Evolutionary conservation across 1,139 yeast genomes (phyloP).

Genomic region (Nakaseomyces nivariensis): DNA sequence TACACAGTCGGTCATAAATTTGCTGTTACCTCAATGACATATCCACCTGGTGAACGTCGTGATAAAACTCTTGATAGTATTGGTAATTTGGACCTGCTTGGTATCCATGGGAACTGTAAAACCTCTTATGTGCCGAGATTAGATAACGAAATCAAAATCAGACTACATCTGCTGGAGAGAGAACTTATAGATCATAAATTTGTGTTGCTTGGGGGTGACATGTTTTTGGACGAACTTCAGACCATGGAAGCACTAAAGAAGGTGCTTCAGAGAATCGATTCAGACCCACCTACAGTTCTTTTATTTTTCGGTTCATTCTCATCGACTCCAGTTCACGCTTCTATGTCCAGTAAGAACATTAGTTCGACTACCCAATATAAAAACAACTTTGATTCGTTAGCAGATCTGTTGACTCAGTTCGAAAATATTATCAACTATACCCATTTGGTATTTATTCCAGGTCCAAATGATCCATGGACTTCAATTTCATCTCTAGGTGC

Average conservation of each 20-base stretch:
- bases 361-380: constrained; percentile 46
- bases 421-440: constrained; percentile 37
- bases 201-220: constrained; percentile 63
- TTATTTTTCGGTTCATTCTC: constrained; percentile 62
- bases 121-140: constrained; percentile 41
- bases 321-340: constrained; percentile 44
- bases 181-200: constrained; percentile 47
- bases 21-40: constrained; percentile 67
- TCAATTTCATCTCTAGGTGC: constrained; percentile 63
- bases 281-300: constrained; percentile 48
- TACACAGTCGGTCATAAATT: constrained; percentile 59
- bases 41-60: constrained; percentile 82
- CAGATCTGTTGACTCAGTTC: constrained; percentile 42
- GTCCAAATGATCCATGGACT: constrained; percentile 88
- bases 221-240: constrained; percentile 51
- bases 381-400: constrained; percentile 62
- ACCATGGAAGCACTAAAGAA: constrained; percentile 54
- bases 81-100: constrained; percentile 74
- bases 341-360: constrained; percentile 34
- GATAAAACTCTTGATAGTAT: constrained; percentile 54
- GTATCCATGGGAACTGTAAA: constrained; percentile 37
- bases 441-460: constrained; percentile 66
- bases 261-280: constrained; percentile 42
- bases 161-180: constrained; percentile 48
- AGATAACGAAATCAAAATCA: constrained; percentile 47